These are phyloP conservation scores for Mycena albidolilacea DNA, from an alignment of 768 basidiomycete genomes.

Conservation along the genomic window DNA sequence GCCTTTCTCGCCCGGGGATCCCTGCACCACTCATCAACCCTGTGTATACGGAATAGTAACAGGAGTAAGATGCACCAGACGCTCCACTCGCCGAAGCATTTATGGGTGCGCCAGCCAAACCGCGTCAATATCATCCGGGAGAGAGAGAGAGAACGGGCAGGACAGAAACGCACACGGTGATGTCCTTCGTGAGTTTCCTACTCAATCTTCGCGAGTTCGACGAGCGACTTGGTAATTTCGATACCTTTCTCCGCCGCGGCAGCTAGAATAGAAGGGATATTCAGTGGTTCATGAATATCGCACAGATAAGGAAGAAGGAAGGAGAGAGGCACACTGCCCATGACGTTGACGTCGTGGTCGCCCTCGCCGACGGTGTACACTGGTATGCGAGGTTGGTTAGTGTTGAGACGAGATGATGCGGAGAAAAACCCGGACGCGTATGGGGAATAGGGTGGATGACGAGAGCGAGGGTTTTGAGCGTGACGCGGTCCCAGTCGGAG, in stretches of 20 bases:
- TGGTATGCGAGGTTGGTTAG: constrained; percentile 32
- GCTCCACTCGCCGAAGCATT: constrained; percentile 72
- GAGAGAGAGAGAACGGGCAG: too few relatives aligned
- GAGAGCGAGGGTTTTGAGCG: constrained; percentile 57
- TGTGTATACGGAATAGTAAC: background rate
- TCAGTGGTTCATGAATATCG: too few relatives aligned
- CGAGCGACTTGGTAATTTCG: constrained; percentile 64
- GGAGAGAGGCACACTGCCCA: constrained; percentile 49
- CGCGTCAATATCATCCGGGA: too few relatives aligned
- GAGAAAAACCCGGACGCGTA: constrained; percentile 33
- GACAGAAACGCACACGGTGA: constrained; percentile 59
- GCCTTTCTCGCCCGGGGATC: constrained; percentile 65
- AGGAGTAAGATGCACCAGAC: constrained; percentile 55
- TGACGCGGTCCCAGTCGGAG: constrained; percentile 61
- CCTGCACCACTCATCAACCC: constrained; percentile 40
- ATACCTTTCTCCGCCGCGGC: constrained; percentile 68
- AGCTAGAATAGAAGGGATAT: constrained; percentile 22
- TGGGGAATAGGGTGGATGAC: constrained; percentile 63
- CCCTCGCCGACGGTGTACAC: constrained; percentile 60
- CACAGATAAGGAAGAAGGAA: too few relatives aligned
- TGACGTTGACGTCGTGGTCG: constrained; percentile 66
- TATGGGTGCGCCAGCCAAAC: too few relatives aligned
- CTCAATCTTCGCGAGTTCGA: constrained; percentile 66
- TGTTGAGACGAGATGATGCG: background rate
- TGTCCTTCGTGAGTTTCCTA: constrained; percentile 51